Conservation (phyloP, 495 filamentous ascomycete genomes). For the Halenospora varia region DNA sequence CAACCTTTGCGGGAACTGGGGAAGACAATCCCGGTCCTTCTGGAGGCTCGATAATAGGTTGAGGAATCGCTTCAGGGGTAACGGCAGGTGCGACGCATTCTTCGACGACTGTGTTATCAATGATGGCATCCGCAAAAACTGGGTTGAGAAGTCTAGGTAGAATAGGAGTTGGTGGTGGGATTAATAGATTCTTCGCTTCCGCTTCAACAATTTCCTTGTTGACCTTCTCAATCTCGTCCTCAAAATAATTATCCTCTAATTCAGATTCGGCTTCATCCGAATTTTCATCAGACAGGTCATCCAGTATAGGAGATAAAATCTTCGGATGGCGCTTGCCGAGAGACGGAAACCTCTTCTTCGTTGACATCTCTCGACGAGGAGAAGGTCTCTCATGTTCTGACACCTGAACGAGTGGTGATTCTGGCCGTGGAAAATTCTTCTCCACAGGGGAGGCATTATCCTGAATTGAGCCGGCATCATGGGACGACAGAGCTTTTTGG, state of each 20-base stretch:
- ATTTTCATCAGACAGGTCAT: slow-evolving; percentile 9
- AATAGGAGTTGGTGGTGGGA: slow-evolving; percentile 13
- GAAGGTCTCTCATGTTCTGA: background rate
- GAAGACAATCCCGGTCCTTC: too few species aligned
- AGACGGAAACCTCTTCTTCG: slow-evolving; percentile 2
- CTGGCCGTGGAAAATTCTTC: background rate
- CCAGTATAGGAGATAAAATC: background rate
- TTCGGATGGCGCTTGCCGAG: slow-evolving; percentile 2
- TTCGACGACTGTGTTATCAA: slow-evolving; percentile 22
- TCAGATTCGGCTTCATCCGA: slow-evolving; percentile 51
- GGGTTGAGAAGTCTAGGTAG: slow-evolving; percentile 3
- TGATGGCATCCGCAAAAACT: slow-evolving; percentile 1
- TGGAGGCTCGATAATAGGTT: too few species aligned
- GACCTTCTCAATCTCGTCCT: slow-evolving; percentile 37
- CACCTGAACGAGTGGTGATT: too few species aligned
- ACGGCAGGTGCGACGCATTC: slow-evolving; percentile 30
- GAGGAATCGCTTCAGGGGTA: too few species aligned
- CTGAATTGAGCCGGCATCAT: background rate
- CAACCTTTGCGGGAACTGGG: too few species aligned
- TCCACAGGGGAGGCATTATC: background rate
- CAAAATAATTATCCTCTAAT: slow-evolving; percentile 43
- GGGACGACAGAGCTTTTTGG: background rate
- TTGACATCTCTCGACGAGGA: background rate
- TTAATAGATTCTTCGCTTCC: slow-evolving; percentile 36
- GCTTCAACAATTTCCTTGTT: slow-evolving; percentile 38